Evolutionary conservation across 176 grass and related monocot species (phyloP).

Genomic region (Oryza rufipogon): DNA sequence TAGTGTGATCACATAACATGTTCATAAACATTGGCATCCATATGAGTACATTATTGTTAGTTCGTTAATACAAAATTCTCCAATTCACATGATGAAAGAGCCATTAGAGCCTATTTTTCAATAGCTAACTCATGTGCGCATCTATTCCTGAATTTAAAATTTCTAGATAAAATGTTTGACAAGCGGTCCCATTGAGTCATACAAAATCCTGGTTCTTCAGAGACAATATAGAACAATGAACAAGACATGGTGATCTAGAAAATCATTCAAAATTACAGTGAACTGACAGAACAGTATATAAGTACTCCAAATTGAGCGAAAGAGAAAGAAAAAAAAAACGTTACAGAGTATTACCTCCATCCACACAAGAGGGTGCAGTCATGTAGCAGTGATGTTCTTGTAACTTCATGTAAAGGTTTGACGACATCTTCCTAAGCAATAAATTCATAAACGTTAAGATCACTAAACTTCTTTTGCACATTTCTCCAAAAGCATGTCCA

Average conservation of each 20-base stretch:
- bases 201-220: background rate
- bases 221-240: background rate
- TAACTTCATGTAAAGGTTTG: constrained; percentile 95
- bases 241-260: constrained; percentile 6
- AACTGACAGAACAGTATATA: background rate
- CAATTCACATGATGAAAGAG: background rate
- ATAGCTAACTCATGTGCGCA: background rate
- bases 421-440: constrained; percentile 84
- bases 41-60: constrained; percentile 9
- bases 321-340: background rate
- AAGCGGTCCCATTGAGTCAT: constrained; percentile 2
- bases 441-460: constrained; percentile 12
- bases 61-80: background rate
- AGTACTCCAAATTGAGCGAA: constrained; percentile 6
- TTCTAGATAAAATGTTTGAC: background rate
- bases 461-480: constrained; percentile 5
- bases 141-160: constrained; percentile 18
- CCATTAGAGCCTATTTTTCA: background rate
- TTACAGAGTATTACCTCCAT: constrained; percentile 69
- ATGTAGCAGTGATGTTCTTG: constrained; percentile 85
- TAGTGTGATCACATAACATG: constrained; percentile 31
- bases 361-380: constrained; percentile 95
- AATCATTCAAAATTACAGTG: background rate
- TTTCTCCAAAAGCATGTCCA: background rate
- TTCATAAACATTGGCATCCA: background rate